A percentile compares a stretch with the other conserved stretches of the same genome.
These are phyloP conservation scores for Phialophora macrospora DNA, from an alignment of 2,329 filamentous ascomycete genomes.

Conservation along the genomic window DNA sequence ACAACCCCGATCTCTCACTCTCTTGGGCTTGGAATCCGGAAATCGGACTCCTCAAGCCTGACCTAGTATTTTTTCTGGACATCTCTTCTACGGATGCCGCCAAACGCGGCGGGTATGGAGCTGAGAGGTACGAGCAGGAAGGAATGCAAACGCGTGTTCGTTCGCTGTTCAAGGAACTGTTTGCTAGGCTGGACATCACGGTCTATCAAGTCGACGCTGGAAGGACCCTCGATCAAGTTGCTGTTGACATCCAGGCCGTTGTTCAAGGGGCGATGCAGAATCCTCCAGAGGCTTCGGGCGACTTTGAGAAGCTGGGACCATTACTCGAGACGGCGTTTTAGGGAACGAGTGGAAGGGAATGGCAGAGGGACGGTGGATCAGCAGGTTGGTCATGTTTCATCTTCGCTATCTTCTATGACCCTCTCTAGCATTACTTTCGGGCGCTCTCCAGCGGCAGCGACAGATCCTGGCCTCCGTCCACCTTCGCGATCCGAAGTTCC, in stretches of 20 bases:
- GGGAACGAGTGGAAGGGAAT: not conserved
- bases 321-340: constrained; percentile 27
- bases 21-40: constrained; percentile 85
- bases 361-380: not conserved
- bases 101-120: constrained; percentile 81
- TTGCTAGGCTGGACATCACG: constrained; percentile 53
- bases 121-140: constrained; percentile 83
- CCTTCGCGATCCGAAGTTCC: constrained; percentile 7
- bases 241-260: constrained; percentile 45
- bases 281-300: constrained; percentile 38
- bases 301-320: constrained; percentile 44
- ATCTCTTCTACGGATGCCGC: constrained; percentile 74
- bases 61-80: constrained; percentile 85
- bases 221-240: constrained; percentile 57
- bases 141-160: constrained; percentile 82
- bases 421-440: constrained; percentile 41
- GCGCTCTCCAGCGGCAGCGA: constrained; percentile 21
- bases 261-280: constrained; percentile 15
- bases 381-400: constrained; percentile 44
- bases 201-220: constrained; percentile 63
- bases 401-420: constrained; percentile 62
- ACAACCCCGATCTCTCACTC: constrained; percentile 70
- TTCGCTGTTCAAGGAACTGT: constrained; percentile 68
- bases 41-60: constrained; percentile 82
- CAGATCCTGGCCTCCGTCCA: not conserved